These are phyloP conservation scores for Verticillium longisporum DNA, from an alignment of 2,329 filamentous ascomycete species.

Conservation along the genomic window DNA sequence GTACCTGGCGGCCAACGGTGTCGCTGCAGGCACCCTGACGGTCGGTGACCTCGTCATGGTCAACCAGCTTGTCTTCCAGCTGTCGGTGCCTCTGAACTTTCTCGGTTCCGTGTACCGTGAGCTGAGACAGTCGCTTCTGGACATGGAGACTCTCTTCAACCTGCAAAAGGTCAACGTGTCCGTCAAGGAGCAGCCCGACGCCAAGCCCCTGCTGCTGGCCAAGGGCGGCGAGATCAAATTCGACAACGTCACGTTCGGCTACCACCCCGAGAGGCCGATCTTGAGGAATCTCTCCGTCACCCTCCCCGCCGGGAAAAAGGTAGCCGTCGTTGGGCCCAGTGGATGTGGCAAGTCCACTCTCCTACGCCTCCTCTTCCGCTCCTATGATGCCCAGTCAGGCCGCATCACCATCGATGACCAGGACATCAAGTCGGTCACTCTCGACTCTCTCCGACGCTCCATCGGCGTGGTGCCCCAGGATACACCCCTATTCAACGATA, in stretches of 20 bases:
- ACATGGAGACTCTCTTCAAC: conserved; percentile 98
- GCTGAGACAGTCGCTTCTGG: conserved; percentile 84
- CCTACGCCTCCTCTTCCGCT: conserved; percentile 84
- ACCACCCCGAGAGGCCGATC: conserved; percentile 80
- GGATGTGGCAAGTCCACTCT: conserved; percentile 97
- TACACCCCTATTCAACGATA: conserved; percentile 94
- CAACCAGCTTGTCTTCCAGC: conserved; percentile 96
- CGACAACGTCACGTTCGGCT: conserved; percentile 92
- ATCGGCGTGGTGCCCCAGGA: conserved; percentile 98
- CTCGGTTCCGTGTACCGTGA: conserved; percentile 97
- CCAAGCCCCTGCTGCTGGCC: conserved; percentile 63
- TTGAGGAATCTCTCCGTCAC: conserved; percentile 77
- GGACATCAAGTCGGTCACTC: conserved; percentile 73
- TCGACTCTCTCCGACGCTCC: conserved; percentile 74
- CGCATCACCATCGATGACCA: conserved; percentile 89
- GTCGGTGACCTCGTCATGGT: conserved; percentile 98
- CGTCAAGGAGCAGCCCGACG: conserved; percentile 70
- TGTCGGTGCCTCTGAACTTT: conserved; percentile 95
- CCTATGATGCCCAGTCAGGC: conserved; percentile 81
- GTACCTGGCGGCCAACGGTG: conserved; percentile 89
- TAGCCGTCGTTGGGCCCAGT: conserved; percentile 89
- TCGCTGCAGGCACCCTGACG: conserved; percentile 72
- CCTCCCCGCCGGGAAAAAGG: conserved; percentile 92
- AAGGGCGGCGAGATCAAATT: conserved; percentile 87
- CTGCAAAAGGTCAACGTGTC: conserved; percentile 92